These are phyloP conservation scores for Rhynchospora breviuscula DNA, from an alignment of 176 grass and related monocot genomes.

Conservation along the genomic window DNA sequence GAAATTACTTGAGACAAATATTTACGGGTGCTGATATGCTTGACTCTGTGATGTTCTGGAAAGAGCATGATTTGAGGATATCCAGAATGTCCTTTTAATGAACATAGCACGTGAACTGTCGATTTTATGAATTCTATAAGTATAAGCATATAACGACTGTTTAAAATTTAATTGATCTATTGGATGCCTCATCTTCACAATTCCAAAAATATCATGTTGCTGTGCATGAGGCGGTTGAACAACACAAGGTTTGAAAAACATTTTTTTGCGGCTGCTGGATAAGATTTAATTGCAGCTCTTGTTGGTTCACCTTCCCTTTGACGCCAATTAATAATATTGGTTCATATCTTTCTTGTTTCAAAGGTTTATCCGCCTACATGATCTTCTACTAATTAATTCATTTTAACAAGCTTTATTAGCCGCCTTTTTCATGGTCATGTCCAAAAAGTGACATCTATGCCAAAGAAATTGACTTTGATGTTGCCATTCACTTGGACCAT, in stretches of 20 bases:
- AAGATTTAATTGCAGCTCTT: conserved; percentile 2
- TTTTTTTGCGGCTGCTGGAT: neutral
- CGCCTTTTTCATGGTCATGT: neutral
- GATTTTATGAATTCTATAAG: too few relatives aligned
- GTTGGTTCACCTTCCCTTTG: conserved; percentile 3
- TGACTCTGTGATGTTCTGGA: too few relatives aligned
- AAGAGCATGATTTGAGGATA: too few relatives aligned
- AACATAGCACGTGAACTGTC: too few relatives aligned
- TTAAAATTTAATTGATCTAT: neutral
- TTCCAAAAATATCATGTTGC: neutral
- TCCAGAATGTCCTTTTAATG: too few relatives aligned
- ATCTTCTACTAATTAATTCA: neutral
- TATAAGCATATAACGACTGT: too few relatives aligned
- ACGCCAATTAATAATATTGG: neutral
- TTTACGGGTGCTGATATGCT: neutral
- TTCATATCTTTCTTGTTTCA: neutral
- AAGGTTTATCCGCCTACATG: neutral
- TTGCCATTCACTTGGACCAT: neutral
- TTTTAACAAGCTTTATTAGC: neutral
- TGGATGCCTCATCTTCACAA: neutral
- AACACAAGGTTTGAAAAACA: neutral
- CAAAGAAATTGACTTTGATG: neutral
- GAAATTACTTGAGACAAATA: neutral
- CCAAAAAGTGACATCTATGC: neutral
- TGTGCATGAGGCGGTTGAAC: neutral